Evolutionary conservation across 129 eudicot genomes (phyloP).

Genomic region (Logfia minima): DNA sequence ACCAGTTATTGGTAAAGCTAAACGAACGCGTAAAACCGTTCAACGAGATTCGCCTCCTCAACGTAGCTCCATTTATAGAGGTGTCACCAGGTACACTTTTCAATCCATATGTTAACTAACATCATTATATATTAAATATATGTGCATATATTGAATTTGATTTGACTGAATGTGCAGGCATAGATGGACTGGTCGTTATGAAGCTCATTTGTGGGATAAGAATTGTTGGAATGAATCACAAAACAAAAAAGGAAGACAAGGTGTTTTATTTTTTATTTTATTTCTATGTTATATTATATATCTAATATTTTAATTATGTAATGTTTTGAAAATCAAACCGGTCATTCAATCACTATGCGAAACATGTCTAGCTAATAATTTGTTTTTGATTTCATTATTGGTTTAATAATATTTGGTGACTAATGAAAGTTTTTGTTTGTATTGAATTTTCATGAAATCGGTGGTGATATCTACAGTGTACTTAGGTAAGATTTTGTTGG

Average conservation of each 20-base stretch:
- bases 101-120: neutral
- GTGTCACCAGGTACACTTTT: constrained; percentile 59
- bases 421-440: constrained; percentile 8
- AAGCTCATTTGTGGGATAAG: constrained; percentile 97
- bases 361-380: neutral
- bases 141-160: neutral
- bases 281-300: neutral
- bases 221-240: constrained; percentile 83
- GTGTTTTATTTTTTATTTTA: constrained; percentile 34
- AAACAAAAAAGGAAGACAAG: constrained; percentile 94
- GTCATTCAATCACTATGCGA: too few species aligned
- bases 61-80: constrained; percentile 81
- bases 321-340: too few species aligned
- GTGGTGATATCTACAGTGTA: constrained; percentile 63
- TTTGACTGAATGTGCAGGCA: constrained; percentile 48
- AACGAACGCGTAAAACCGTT: constrained; percentile 60
- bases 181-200: constrained; percentile 95
- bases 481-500: constrained; percentile 54
- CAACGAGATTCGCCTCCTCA: constrained; percentile 78
- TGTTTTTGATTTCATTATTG: neutral
- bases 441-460: constrained; percentile 23
- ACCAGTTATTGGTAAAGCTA: constrained; percentile 21
- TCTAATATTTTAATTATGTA: neutral
- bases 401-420: constrained; percentile 4
- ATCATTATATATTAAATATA: neutral